Percentiles rank a stretch among this genome's conserved stretches.
These are phyloP conservation scores for Xylaria palmicola DNA, from an alignment of 495 filamentous ascomycete genomes.

Conservation along the genomic window DNA sequence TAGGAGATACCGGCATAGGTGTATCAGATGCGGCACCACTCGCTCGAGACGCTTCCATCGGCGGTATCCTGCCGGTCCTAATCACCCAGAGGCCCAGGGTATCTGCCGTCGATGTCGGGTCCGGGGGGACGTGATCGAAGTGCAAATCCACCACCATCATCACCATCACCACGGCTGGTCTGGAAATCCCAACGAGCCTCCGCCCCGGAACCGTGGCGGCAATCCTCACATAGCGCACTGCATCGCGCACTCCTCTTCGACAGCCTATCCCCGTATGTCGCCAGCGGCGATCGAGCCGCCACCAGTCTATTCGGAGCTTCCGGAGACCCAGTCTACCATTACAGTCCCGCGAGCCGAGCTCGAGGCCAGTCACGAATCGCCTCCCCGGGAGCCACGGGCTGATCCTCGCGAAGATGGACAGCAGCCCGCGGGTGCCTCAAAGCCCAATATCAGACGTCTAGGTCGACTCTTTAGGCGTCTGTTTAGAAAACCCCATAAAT, in stretches of 20 bases:
- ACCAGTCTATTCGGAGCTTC: slow-evolving; percentile 1
- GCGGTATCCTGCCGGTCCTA: neutral
- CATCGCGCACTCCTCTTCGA: neutral
- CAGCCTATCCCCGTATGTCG: neutral
- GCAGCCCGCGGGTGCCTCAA: neutral
- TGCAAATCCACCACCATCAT: slow-evolving; percentile 5
- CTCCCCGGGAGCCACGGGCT: neutral
- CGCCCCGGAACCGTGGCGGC: neutral
- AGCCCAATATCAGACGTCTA: neutral
- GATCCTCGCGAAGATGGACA: neutral
- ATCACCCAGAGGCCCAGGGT: neutral
- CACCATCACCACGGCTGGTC: neutral
- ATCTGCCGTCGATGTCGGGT: slow-evolving; percentile 2
- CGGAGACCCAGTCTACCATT: neutral
- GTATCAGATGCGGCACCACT: neutral
- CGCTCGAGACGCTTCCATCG: slow-evolving; percentile 4
- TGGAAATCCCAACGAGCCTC: neutral
- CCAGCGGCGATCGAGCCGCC: neutral
- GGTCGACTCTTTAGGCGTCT: neutral
- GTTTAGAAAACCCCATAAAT: neutral
- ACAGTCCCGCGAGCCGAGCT: neutral
- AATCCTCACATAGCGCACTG: neutral
- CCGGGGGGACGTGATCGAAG: neutral
- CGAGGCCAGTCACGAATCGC: neutral
- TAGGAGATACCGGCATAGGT: neutral